phyloP scores from a whole-genome alignment of 108 stramenopile genomes.

The Aurantiochytrium sp. region DNA sequence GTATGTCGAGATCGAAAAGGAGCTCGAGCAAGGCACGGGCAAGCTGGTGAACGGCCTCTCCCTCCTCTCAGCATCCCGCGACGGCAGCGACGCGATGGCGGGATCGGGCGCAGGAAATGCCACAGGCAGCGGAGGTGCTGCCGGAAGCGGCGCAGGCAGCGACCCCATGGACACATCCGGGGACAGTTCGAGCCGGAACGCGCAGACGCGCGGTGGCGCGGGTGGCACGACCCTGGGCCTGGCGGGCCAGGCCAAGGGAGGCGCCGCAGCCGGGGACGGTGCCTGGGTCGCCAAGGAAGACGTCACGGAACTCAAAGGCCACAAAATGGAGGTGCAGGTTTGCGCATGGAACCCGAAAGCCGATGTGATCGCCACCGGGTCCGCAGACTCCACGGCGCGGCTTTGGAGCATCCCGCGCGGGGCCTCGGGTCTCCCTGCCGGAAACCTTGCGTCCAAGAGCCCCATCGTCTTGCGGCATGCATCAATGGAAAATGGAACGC shows the following conservation, averaged over 20 bases:
- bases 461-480: neutral
- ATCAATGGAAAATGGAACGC: neutral
- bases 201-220: neutral
- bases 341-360: constrained; percentile 23
- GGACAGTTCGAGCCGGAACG: neutral
- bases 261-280: neutral
- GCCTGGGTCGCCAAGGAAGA: neutral
- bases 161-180: neutral
- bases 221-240: neutral
- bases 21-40: constrained; percentile 20
- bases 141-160: neutral
- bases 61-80: neutral
- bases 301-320: neutral
- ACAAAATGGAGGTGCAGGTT: constrained; percentile 13
- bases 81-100: neutral
- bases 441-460: neutral
- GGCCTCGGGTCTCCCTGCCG: neutral
- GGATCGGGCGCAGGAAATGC: neutral
- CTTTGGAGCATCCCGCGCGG: constrained; percentile 5
- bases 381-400: neutral
- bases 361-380: neutral
- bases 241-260: neutral
- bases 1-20: constrained; percentile 35
- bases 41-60: neutral
- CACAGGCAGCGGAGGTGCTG: neutral